Evolutionary conservation across 805 yeast species (phyloP).

Genomic region (Yarrowia sp.): DNA sequence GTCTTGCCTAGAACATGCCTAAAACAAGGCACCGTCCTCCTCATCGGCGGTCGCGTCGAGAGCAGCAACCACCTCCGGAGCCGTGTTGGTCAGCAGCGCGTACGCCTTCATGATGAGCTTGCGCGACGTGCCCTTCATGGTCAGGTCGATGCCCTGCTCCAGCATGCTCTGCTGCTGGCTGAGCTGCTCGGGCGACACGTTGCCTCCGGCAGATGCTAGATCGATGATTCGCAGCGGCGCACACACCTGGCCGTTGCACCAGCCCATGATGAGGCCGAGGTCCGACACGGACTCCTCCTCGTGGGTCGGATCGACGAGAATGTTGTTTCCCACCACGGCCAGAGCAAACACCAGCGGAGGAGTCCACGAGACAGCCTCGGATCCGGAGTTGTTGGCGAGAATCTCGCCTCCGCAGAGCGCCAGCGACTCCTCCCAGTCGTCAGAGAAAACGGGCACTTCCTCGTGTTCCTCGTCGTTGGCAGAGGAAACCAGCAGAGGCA

Average conservation of each 20-base stretch:
- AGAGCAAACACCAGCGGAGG: conserved; percentile 78
- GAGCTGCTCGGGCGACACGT: conserved; percentile 23
- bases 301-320: conserved; percentile 80
- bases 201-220: conserved; percentile 58
- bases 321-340: conserved; percentile 69
- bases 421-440: conserved; percentile 70
- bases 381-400: conserved; percentile 27
- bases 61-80: conserved; percentile 60
- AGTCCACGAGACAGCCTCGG: conserved; percentile 40
- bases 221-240: conserved; percentile 74
- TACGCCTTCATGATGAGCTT: conserved; percentile 50
- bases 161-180: conserved; percentile 36
- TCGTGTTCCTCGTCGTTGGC: conserved; percentile 63
- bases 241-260: conserved; percentile 62
- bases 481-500: conserved; percentile 70
- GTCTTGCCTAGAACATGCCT: no score
- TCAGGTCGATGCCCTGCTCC: conserved; percentile 30
- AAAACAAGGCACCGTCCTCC: conserved; percentile 20
- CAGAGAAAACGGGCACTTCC: conserved; percentile 88
- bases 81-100: conserved; percentile 57
- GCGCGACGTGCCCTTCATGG: conserved; percentile 27
- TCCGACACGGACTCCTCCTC: conserved; percentile 88
- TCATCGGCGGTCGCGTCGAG: conserved; percentile 36
- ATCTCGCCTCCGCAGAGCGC: conserved; percentile 44
- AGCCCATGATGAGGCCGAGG: conserved; percentile 73